Evolutionary conservation across 768 basidiomycete species (phyloP).

Genomic region (Collybiopsis confluens): DNA sequence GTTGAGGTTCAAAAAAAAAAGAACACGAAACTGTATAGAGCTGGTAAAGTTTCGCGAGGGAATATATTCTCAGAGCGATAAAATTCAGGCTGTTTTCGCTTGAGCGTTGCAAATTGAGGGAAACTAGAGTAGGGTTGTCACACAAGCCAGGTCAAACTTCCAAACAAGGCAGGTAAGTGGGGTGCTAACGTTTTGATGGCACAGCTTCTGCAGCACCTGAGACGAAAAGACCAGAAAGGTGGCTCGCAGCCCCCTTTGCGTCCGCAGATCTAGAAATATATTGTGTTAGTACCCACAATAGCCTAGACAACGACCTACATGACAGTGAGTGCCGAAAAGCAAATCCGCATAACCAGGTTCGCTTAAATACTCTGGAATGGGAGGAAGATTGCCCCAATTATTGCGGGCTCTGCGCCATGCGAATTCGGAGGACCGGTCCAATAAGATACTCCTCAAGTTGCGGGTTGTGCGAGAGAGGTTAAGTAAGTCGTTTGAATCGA

Average conservation of each 20-base stretch:
- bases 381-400: conserved; percentile 40
- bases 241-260: conserved; percentile 25
- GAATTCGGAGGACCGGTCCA: conserved; percentile 40
- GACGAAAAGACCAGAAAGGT: conserved; percentile 24
- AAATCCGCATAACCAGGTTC: conserved; percentile 51
- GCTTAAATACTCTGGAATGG: conserved; percentile 42
- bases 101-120: not conserved
- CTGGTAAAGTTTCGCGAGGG: not conserved
- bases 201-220: conserved; percentile 28
- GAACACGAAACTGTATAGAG: not conserved
- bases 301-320: conserved; percentile 30
- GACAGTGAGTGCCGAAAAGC: conserved; percentile 47
- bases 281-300: conserved; percentile 5
- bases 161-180: too few relatives aligned
- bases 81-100: not conserved
- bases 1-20: not conserved
- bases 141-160: too few relatives aligned
- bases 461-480: conserved; percentile 46
- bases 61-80: not conserved
- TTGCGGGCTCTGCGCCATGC: conserved; percentile 45
- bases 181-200: not conserved
- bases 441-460: conserved; percentile 41
- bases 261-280: conserved; percentile 22
- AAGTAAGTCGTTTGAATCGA: conserved; percentile 46
- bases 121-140: not conserved